These are phyloP conservation scores for Euphorbia lathyris DNA, from an alignment of 345 rosid species.

Conservation along the genomic window DNA sequence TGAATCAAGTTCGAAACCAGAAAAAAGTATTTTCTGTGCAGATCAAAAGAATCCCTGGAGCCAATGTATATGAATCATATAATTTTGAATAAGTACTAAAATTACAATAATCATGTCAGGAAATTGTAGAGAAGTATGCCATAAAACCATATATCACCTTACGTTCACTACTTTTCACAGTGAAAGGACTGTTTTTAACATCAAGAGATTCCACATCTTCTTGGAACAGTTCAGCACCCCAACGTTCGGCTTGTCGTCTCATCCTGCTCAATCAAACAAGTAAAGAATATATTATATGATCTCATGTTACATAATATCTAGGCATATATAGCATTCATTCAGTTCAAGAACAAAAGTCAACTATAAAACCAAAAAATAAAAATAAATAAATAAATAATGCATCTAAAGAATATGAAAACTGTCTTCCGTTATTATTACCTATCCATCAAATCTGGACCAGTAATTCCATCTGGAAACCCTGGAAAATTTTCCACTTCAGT, in stretches of 20 bases:
- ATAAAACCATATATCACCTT: constrained; percentile 54
- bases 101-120: not conserved
- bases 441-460: constrained; percentile 99
- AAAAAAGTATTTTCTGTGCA: not conserved
- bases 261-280: constrained; percentile 47
- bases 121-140: not conserved
- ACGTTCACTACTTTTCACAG: constrained; percentile 74
- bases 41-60: not conserved
- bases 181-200: constrained; percentile 68
- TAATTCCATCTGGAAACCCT: constrained; percentile 95
- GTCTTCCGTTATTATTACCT: constrained; percentile 36
- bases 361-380: not conserved
- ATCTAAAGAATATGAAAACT: not conserved
- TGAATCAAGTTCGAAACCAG: constrained; percentile 1
- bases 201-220: constrained; percentile 87
- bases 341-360: not conserved
- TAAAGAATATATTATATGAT: not conserved
- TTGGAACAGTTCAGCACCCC: constrained; percentile 94
- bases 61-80: not conserved
- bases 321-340: not conserved
- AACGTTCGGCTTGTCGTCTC: constrained; percentile 92
- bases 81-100: not conserved
- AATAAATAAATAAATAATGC: too few species aligned
- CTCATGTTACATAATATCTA: not conserved
- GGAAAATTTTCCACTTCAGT: constrained; percentile 98